Evolutionary conservation across 2,329 filamentous ascomycete genomes (phyloP).

Genomic region (Pyrenophora teres): DNA sequence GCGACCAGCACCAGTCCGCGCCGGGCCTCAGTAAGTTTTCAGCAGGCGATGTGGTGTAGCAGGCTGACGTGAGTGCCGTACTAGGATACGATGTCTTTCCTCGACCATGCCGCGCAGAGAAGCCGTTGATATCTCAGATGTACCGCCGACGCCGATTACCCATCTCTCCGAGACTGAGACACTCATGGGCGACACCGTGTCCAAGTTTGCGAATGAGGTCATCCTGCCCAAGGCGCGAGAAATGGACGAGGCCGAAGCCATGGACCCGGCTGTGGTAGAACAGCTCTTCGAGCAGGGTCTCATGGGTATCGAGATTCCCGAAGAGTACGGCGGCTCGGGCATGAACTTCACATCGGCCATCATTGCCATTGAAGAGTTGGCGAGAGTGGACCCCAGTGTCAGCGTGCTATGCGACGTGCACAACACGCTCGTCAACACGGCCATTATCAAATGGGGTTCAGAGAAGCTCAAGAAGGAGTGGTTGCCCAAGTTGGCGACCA

Average conservation of each 20-base stretch:
- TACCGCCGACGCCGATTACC: slow-evolving; percentile 89
- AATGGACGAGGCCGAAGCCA: slow-evolving; percentile 95
- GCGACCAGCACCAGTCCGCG: slow-evolving; percentile 32
- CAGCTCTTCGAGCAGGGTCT: slow-evolving; percentile 96
- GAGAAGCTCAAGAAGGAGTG: slow-evolving; percentile 79
- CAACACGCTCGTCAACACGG: slow-evolving; percentile 96
- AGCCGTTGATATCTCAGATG: slow-evolving; percentile 64
- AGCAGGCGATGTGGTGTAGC: slow-evolving; percentile 1
- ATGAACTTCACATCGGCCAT: slow-evolving; percentile 99
- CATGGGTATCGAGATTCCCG: slow-evolving; percentile 97
- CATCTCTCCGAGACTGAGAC: slow-evolving; percentile 88
- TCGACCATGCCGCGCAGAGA: slow-evolving; percentile 46
- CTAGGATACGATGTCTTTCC: slow-evolving; percentile 50
- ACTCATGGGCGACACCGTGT: slow-evolving; percentile 87
- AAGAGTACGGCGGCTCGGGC: slow-evolving; percentile 92
- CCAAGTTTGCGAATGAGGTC: slow-evolving; percentile 86
- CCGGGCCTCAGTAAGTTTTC: slow-evolving; percentile 37
- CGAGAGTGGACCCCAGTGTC: slow-evolving; percentile 90
- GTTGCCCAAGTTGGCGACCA: slow-evolving; percentile 86
- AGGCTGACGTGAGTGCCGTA: neutral
- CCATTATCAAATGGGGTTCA: slow-evolving; percentile 82
- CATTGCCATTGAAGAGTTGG: slow-evolving; percentile 95
- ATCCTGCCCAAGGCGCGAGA: slow-evolving; percentile 90
- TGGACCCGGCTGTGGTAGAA: slow-evolving; percentile 88
- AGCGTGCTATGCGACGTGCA: slow-evolving; percentile 96